These are phyloP conservation scores for Actinomortierella wolfii DNA, from an alignment of 371 early-diverging fungal genomes.

Conservation along the genomic window DNA sequence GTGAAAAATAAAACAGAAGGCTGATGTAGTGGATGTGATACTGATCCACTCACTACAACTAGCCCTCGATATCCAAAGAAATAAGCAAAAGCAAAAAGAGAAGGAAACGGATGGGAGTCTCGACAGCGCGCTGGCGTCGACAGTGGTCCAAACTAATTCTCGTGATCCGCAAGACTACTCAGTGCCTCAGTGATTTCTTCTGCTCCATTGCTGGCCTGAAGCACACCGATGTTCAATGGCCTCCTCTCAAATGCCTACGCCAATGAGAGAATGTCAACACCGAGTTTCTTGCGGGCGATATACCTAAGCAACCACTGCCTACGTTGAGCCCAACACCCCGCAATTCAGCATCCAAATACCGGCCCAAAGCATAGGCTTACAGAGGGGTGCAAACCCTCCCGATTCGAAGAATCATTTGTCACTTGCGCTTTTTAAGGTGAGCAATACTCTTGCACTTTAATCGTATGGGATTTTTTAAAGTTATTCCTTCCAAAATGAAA, in stretches of 20 bases:
- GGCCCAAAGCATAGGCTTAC: constrained; percentile 45
- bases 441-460: no score
- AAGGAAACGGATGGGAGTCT: constrained; percentile 44
- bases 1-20: no score
- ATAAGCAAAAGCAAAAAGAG: constrained; percentile 8
- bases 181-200: constrained; percentile 45
- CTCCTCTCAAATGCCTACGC: constrained; percentile 38
- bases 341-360: constrained; percentile 44
- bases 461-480: no score
- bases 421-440: no score
- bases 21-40: no score
- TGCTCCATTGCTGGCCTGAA: constrained; percentile 48
- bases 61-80: no score
- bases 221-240: constrained; percentile 43
- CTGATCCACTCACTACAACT: no score
- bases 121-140: constrained; percentile 38
- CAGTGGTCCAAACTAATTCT: constrained; percentile 44
- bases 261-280: constrained; percentile 45
- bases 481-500: no score
- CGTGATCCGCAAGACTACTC: constrained; percentile 46
- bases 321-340: constrained; percentile 28
- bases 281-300: constrained; percentile 46
- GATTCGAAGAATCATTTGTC: constrained; percentile 13
- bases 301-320: constrained; percentile 41
- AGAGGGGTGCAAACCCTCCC: constrained; percentile 40